These are phyloP conservation scores for Puccinellia tenuiflora DNA, from an alignment of 176 grass and related monocot species.

Conservation along the genomic window DNA sequence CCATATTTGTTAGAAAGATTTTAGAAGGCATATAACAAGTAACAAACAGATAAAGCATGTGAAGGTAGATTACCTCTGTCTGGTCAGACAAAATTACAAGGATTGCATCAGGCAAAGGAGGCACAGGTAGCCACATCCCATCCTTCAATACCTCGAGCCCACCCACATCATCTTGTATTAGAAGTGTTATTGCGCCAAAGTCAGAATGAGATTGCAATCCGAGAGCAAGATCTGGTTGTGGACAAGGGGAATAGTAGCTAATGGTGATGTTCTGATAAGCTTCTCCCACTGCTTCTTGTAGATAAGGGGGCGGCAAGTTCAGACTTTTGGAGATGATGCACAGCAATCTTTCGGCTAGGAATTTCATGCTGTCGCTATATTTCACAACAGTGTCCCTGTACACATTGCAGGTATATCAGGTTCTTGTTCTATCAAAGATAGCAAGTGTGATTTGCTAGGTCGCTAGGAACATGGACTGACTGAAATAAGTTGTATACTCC, in stretches of 20 bases:
- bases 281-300: slow-evolving; percentile 82
- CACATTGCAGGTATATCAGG: not conserved
- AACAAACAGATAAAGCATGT: not conserved
- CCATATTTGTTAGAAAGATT: not conserved
- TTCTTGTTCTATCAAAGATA: not conserved
- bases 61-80: slow-evolving; percentile 60
- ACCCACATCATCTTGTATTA: slow-evolving; percentile 97
- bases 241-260: slow-evolving; percentile 96
- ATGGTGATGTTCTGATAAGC: slow-evolving; percentile 89
- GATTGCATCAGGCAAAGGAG: slow-evolving; percentile 51
- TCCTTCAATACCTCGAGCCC: slow-evolving; percentile 89
- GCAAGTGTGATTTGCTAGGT: not conserved
- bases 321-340: slow-evolving; percentile 62
- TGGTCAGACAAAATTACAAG: slow-evolving; percentile 86
- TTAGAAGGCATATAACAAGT: not conserved
- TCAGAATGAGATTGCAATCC: slow-evolving; percentile 97
- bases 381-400: slow-evolving; percentile 67
- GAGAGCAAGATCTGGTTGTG: slow-evolving; percentile 85
- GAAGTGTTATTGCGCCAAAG: slow-evolving; percentile 83
- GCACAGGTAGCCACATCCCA: slow-evolving; percentile 65
- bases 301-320: slow-evolving; percentile 54
- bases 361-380: slow-evolving; percentile 71
- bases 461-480: not conserved
- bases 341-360: slow-evolving; percentile 67
- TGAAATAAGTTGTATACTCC: not conserved